Evolutionary conservation across 306 rosid genomes (phyloP).

Genomic region (Neltuma alba): DNA sequence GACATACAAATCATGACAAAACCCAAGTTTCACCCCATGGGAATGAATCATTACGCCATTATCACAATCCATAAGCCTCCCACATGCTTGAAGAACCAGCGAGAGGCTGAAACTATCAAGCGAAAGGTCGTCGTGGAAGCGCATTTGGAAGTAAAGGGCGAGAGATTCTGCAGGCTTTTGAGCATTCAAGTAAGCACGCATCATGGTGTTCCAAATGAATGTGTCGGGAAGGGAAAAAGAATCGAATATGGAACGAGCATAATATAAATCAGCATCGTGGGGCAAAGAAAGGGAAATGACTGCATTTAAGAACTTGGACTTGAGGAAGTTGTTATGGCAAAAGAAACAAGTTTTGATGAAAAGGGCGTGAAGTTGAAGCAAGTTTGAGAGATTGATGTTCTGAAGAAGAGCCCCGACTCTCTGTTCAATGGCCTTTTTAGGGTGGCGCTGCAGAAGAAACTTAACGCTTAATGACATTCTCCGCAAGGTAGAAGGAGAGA

Average conservation of each 20-base stretch:
- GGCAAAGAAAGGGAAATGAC: conserved; percentile 20
- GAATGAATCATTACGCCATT: conserved; percentile 24
- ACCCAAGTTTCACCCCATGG: conserved; percentile 30
- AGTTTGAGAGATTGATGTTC: background rate
- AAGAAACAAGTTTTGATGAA: conserved; percentile 22
- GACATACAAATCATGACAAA: conserved; percentile 31
- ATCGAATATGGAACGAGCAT: conserved; percentile 33
- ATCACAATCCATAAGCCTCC: conserved; percentile 5
- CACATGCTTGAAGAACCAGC: conserved; percentile 29
- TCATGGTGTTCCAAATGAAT: conserved; percentile 39
- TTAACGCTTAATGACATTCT: background rate
- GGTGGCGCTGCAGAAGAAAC: conserved; percentile 1
- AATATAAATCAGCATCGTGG: background rate
- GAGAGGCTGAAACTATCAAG: conserved; percentile 28
- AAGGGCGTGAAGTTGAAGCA: conserved; percentile 37
- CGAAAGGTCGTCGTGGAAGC: background rate
- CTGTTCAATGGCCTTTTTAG: conserved; percentile 19
- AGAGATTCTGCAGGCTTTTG: conserved; percentile 13
- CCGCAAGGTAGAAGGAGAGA: background rate
- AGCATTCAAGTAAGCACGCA: conserved; percentile 35
- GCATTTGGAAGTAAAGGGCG: conserved; percentile 34
- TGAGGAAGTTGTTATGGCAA: conserved; percentile 15
- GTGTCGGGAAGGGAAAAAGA: conserved; percentile 19
- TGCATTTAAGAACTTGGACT: conserved; percentile 20
- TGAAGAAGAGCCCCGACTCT: conserved; percentile 20